Evolutionary conservation across 116 monocot genomes (phyloP).

Genomic region (Trichopus zeylanicus): DNA sequence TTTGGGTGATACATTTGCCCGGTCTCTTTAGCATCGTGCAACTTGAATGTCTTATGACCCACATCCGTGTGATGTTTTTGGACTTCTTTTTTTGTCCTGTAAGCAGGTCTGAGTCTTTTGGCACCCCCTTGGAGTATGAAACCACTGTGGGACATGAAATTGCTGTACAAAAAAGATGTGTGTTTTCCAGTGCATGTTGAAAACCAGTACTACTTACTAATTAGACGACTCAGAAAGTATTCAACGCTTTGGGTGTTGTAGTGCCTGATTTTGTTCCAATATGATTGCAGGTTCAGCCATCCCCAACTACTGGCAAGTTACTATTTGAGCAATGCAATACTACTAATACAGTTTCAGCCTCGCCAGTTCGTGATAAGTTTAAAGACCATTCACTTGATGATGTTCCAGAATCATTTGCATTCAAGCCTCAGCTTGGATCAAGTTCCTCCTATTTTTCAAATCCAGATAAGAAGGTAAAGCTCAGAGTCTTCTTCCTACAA

Average conservation of each 20-base stretch:
- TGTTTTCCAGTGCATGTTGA: too few species aligned
- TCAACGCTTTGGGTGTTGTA: too few species aligned
- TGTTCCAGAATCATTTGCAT: constrained; percentile 37
- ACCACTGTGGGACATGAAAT: too few species aligned
- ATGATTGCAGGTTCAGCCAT: constrained; percentile 44
- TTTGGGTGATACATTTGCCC: too few species aligned
- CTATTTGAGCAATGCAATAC: constrained; percentile 8
- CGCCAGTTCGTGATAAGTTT: constrained; percentile 9
- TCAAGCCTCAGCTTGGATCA: constrained; percentile 33
- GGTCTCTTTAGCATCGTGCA: too few species aligned
- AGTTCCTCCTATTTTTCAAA: constrained; percentile 21
- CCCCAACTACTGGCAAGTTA: constrained; percentile 67
- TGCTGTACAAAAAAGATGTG: too few species aligned
- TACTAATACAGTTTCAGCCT: constrained; percentile 1
- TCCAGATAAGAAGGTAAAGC: constrained; percentile 40
- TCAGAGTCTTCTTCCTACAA: neutral
- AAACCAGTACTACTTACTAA: neutral
- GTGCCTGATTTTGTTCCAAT: neutral
- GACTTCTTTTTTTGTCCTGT: too few species aligned
- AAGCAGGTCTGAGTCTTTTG: too few species aligned
- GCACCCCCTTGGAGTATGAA: too few species aligned
- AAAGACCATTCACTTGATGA: constrained; percentile 22
- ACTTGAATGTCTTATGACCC: too few species aligned
- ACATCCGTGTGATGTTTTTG: too few species aligned
- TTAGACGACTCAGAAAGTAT: too few species aligned